Evolutionary conservation across 805 yeast species (phyloP).

Genomic region (Isabelozyma gotoi): DNA sequence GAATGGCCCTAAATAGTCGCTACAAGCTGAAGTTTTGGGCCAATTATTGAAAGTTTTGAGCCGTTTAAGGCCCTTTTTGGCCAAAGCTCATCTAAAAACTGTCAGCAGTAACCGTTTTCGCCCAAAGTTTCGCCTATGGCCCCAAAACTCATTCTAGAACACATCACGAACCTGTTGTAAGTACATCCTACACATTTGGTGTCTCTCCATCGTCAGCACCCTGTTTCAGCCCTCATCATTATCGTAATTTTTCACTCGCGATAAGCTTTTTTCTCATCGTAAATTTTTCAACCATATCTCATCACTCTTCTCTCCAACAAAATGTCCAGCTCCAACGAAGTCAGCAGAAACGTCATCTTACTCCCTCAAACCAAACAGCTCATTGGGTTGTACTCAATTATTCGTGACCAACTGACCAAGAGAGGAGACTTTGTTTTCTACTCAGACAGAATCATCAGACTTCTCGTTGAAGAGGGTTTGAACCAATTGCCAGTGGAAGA

Average conservation of each 20-base stretch:
- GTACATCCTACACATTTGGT: no score
- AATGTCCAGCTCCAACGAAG: slow-evolving; percentile 19
- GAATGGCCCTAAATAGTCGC: no score
- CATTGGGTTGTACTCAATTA: slow-evolving; percentile 82
- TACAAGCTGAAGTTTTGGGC: no score
- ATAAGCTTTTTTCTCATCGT: not conserved
- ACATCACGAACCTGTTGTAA: no score
- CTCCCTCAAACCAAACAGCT: slow-evolving; percentile 90
- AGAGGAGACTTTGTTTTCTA: slow-evolving; percentile 95
- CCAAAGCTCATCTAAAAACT: no score
- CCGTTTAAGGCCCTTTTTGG: no score
- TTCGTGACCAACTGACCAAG: slow-evolving; percentile 75
- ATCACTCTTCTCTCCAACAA: not conserved
- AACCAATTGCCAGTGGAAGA: slow-evolving; percentile 89
- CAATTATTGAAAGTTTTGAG: no score
- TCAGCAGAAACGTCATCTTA: slow-evolving; percentile 56
- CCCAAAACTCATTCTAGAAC: no score
- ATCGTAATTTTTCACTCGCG: not conserved
- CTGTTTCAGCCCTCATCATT: no score
- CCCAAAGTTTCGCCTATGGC: no score
- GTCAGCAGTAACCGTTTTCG: no score
- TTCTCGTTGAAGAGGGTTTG: slow-evolving; percentile 92
- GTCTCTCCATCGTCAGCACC: no score
- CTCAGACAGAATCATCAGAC: slow-evolving; percentile 89
- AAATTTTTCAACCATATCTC: not conserved